A percentile compares a stretch with the other conserved stretches of the same genome.
These are phyloP conservation scores for Paramecium biaurelia DNA, from an alignment of 73 alveolate genomes.

Conservation along the genomic window DNA sequence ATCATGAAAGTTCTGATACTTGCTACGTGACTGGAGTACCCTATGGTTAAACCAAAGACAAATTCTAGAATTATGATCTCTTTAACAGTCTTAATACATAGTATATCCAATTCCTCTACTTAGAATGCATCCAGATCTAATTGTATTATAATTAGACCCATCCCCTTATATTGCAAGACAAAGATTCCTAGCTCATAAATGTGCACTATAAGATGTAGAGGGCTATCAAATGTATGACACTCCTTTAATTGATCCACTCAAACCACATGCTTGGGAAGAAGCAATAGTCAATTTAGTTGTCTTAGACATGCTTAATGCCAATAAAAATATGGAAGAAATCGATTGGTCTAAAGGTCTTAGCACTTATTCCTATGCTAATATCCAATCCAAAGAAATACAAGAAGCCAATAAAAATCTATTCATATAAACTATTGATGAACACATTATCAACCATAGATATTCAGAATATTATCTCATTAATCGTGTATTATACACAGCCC, in stretches of 20 bases:
- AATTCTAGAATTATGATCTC: conserved; percentile 44
- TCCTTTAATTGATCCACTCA: conserved; percentile 69
- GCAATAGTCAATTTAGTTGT: conserved; percentile 83
- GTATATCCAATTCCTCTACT: background rate
- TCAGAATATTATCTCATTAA: conserved; percentile 81
- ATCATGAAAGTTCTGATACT: conserved; percentile 46
- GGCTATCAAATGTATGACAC: conserved; percentile 43
- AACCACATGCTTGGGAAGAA: conserved; percentile 89
- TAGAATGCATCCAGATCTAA: conserved; percentile 43
- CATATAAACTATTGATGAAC: conserved; percentile 80
- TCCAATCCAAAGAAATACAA: conserved; percentile 70
- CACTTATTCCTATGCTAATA: conserved; percentile 80
- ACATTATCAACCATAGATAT: conserved; percentile 79
- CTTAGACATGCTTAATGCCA: conserved; percentile 79
- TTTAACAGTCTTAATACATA: background rate
- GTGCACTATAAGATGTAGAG: conserved; percentile 49
- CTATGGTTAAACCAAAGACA: conserved; percentile 19
- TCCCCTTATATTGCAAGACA: conserved; percentile 61
- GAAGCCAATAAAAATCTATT: conserved; percentile 76
- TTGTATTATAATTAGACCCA: conserved; percentile 38
- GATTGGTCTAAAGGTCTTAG: conserved; percentile 77
- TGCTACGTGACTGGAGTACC: conserved; percentile 53
- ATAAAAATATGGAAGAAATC: conserved; percentile 75
- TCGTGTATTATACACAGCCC: conserved; percentile 74
- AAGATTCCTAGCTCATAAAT: conserved; percentile 55